Evolutionary conservation across 2,329 filamentous ascomycete genomes (phyloP).

Genomic region (Trichoderma simmonsii): DNA sequence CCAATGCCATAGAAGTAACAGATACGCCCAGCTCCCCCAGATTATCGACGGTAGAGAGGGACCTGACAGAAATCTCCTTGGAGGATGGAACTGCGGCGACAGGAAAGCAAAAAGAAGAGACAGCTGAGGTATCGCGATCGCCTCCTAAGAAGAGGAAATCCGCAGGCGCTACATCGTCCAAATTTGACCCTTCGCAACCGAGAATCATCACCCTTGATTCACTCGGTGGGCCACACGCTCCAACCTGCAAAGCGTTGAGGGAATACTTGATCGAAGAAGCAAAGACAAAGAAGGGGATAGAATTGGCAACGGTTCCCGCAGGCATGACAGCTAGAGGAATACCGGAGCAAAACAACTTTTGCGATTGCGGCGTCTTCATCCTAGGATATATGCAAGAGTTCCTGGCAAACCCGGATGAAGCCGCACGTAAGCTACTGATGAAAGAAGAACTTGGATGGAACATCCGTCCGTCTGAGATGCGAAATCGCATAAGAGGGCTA

Average conservation of each 20-base stretch:
- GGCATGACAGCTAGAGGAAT: slow-evolving; percentile 70
- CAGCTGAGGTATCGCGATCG: neutral
- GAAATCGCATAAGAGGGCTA: slow-evolving; percentile 62
- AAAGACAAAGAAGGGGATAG: slow-evolving; percentile 52
- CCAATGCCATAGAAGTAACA: slow-evolving; percentile 18
- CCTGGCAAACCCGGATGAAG: slow-evolving; percentile 67
- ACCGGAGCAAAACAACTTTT: slow-evolving; percentile 77
- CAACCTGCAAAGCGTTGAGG: slow-evolving; percentile 66
- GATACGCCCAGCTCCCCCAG: slow-evolving; percentile 17
- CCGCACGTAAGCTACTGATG: slow-evolving; percentile 63
- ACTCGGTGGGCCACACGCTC: slow-evolving; percentile 60
- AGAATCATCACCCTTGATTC: slow-evolving; percentile 88
- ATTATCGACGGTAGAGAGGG: slow-evolving; percentile 22
- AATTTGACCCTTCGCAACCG: slow-evolving; percentile 50
- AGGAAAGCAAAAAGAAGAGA: slow-evolving; percentile 3
- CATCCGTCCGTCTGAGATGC: slow-evolving; percentile 59
- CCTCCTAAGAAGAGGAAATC: slow-evolving; percentile 20
- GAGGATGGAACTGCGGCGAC: slow-evolving; percentile 18
- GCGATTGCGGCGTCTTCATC: slow-evolving; percentile 86
- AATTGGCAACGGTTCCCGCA: slow-evolving; percentile 37
- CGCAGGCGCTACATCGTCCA: slow-evolving; percentile 23
- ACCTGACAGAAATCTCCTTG: slow-evolving; percentile 27
- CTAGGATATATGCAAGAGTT: slow-evolving; percentile 84
- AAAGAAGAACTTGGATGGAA: slow-evolving; percentile 50
- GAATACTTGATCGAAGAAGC: slow-evolving; percentile 76